phyloP scores from a whole-genome alignment of 1,139 yeast genomes.

The Yamadazyma dendronema region DNA sequence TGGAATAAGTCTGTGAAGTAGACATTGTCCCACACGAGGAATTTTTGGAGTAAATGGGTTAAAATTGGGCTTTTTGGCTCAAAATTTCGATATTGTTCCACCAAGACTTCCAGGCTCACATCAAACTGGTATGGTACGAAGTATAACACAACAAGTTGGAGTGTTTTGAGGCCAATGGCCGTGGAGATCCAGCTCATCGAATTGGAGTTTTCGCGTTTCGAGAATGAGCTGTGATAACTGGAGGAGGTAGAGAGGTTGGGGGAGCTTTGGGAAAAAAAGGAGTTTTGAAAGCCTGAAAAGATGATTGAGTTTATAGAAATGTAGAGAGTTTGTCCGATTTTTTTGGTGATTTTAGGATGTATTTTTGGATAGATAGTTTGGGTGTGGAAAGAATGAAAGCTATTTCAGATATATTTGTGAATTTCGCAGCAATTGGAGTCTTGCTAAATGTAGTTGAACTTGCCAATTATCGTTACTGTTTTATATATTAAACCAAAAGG shows the following conservation, averaged over 20 bases:
- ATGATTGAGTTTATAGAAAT: no score
- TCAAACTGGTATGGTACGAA: slow-evolving; percentile 40
- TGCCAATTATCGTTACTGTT: no score
- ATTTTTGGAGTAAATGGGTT: slow-evolving; percentile 36
- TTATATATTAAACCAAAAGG: no score
- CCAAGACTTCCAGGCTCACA: slow-evolving; percentile 35
- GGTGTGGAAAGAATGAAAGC: no score
- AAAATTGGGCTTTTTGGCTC: slow-evolving; percentile 2
- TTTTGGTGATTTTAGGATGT: not conserved
- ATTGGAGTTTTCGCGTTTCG: not conserved
- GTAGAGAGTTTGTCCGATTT: not conserved
- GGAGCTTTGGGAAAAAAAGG: not conserved
- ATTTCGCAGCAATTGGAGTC: not conserved
- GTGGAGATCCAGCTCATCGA: slow-evolving; percentile 13
- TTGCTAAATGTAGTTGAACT: no score
- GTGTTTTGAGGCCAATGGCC: slow-evolving; percentile 26
- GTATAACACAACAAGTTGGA: slow-evolving; percentile 31
- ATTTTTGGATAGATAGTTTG: no score
- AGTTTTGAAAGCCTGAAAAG: not conserved
- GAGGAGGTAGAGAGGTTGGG: not conserved
- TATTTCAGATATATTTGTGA: no score
- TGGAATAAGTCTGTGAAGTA: slow-evolving; percentile 63
- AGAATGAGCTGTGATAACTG: not conserved
- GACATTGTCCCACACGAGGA: slow-evolving; percentile 84
- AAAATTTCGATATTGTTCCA: slow-evolving; percentile 8